A percentile compares a stretch with the other conserved stretches of the same genome.
Conservation (phyloP, 148 eudicot species). For the Beta vulgaris region DNA sequence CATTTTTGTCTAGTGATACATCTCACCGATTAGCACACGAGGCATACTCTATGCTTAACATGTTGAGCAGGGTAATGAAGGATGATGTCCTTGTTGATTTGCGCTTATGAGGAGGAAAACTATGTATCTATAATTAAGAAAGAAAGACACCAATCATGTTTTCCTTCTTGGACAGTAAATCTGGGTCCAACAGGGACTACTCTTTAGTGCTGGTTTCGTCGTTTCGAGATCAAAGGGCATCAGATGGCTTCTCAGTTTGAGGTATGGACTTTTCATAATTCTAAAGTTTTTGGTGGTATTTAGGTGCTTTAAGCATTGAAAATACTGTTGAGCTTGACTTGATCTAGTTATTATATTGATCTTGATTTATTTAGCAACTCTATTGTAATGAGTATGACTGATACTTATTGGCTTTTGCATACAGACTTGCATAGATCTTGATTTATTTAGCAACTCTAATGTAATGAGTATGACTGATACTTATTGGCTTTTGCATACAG, state of each 20-base stretch:
- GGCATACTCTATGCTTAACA: conserved; percentile 21
- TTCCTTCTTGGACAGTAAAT: background rate
- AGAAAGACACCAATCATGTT: background rate
- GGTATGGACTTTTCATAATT: background rate
- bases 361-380: background rate
- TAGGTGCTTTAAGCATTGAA: background rate
- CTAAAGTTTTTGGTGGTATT: background rate
- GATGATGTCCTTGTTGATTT: conserved; percentile 5
- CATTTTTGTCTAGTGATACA: conserved; percentile 32
- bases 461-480: background rate
- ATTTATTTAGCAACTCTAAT: background rate
- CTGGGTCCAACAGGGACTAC: background rate
- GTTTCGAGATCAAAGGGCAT: background rate
- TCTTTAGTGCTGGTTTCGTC: background rate
- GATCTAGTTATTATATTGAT: background rate
- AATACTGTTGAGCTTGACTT: background rate
- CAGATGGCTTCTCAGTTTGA: background rate
- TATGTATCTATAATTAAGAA: background rate
- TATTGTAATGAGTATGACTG: background rate
- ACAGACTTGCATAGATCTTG: background rate
- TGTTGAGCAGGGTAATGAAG: conserved; percentile 30
- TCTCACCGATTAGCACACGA: conserved; percentile 25
- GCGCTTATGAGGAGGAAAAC: background rate
- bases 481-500: too few relatives aligned
- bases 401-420: too few relatives aligned